phyloP scores from a whole-genome alignment of 164 flowering plant genomes.

The Stephania japonica region DNA sequence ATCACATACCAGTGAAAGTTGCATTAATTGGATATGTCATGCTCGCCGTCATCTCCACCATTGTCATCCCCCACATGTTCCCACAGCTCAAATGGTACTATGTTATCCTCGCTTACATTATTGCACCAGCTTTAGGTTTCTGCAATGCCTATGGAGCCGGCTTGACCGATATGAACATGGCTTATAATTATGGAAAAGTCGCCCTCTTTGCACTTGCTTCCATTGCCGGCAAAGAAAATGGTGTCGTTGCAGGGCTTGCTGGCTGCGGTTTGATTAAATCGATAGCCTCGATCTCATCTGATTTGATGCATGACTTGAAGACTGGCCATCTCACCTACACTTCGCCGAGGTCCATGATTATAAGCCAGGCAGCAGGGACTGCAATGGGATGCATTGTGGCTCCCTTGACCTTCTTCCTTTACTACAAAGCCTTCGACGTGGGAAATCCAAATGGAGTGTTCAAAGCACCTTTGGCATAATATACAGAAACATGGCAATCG shows the following conservation, averaged over 20 bases:
- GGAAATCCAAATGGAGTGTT: constrained; percentile 76
- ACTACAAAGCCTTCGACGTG: constrained; percentile 89
- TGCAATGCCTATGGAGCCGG: constrained; percentile 97
- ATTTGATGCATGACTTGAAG: constrained; percentile 91
- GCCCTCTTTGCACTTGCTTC: constrained; percentile 76
- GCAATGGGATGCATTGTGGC: constrained; percentile 89
- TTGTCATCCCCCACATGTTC: constrained; percentile 80
- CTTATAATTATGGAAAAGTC: constrained; percentile 78
- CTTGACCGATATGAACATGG: constrained; percentile 89
- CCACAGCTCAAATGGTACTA: constrained; percentile 82
- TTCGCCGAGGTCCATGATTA: constrained; percentile 80
- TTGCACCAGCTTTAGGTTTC: constrained; percentile 80
- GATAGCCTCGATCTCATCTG: constrained; percentile 68
- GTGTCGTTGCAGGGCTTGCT: constrained; percentile 84
- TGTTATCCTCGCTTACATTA: constrained; percentile 55
- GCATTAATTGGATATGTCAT: constrained; percentile 48
- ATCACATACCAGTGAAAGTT: constrained; percentile 65
- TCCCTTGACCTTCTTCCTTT: constrained; percentile 77
- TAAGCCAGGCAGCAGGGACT: constrained; percentile 79
- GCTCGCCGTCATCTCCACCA: constrained; percentile 55
- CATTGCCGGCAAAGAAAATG: constrained; percentile 48
- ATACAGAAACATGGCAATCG: constrained; percentile 87
- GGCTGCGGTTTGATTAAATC: constrained; percentile 86
- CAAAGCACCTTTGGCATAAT: constrained; percentile 81
- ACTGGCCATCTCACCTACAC: constrained; percentile 82